A percentile compares a stretch with the other conserved stretches of the same genome.
These are phyloP conservation scores for Cardiospermum halicacabum DNA, from an alignment of 345 rosid genomes.

Conservation along the genomic window DNA sequence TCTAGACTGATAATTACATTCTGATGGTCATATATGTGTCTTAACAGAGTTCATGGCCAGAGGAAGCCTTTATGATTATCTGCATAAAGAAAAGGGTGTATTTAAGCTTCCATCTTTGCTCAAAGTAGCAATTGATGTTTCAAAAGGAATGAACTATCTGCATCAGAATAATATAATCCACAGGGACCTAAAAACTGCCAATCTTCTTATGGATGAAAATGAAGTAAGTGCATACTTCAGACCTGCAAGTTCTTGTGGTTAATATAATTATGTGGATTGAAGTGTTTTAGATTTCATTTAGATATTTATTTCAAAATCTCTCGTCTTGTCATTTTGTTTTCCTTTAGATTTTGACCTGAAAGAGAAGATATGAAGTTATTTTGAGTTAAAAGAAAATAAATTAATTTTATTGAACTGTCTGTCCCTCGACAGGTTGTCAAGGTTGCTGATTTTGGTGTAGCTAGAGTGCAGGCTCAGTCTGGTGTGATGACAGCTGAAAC, in stretches of 20 bases:
- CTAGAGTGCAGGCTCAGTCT: constrained; percentile 85
- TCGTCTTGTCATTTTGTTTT: too few species aligned
- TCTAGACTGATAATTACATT: constrained; percentile 16
- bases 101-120: constrained; percentile 77
- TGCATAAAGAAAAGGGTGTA: constrained; percentile 78
- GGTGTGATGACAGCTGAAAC: constrained; percentile 99
- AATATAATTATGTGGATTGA: constrained; percentile 1
- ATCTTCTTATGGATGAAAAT: constrained; percentile 98
- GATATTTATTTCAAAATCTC: too few species aligned
- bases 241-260: neutral
- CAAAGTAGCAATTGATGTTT: constrained; percentile 77
- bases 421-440: constrained; percentile 66
- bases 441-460: constrained; percentile 98
- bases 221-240: constrained; percentile 49
- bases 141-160: constrained; percentile 96
- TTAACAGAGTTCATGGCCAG: constrained; percentile 85
- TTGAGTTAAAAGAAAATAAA: neutral
- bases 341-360: constrained; percentile 2
- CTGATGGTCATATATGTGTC: constrained; percentile 19
- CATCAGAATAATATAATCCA: constrained; percentile 96
- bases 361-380: neutral
- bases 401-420: neutral
- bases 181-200: constrained; percentile 93
- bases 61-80: constrained; percentile 86
- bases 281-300: neutral